phyloP scores from a whole-genome alignment of 768 basidiomycete species.

The Astraeus odoratus region DNA sequence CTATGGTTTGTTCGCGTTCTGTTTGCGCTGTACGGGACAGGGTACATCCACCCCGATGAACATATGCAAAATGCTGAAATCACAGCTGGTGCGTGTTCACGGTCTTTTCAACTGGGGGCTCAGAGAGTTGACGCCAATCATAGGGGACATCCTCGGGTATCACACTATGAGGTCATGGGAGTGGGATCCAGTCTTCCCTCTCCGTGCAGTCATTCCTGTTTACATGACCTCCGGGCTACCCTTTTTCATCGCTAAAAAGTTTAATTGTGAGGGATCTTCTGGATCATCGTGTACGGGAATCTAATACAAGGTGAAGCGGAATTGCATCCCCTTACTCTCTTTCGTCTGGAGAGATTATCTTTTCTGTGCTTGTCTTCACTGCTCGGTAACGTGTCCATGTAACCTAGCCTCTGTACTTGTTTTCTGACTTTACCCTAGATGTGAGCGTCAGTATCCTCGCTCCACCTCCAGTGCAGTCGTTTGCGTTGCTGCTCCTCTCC shows the following conservation, averaged over 20 bases:
- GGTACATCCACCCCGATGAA: conserved; percentile 38
- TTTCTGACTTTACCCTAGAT: conserved; percentile 18
- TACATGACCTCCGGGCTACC: conserved; percentile 30
- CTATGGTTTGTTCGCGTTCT: conserved; percentile 24
- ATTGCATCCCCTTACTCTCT: conserved; percentile 15
- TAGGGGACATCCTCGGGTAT: conserved; percentile 17
- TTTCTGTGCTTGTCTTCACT: conserved; percentile 27
- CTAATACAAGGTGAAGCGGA: conserved; percentile 12
- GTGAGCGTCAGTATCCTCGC: conserved; percentile 18
- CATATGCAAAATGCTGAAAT: conserved; percentile 36
- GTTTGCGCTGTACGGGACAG: conserved; percentile 29
- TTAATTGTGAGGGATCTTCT: conserved; percentile 4
- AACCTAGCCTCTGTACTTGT: background rate
- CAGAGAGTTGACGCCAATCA: conserved; percentile 14
- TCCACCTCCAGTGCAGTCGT: conserved; percentile 11
- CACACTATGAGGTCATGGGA: conserved; percentile 31
- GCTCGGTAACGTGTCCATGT: conserved; percentile 22
- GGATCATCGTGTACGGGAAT: conserved; percentile 11
- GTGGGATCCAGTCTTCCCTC: conserved; percentile 28
- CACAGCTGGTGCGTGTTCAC: conserved; percentile 24
- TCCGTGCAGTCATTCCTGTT: conserved; percentile 29
- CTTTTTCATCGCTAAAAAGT: conserved; percentile 11
- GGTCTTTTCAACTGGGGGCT: background rate
- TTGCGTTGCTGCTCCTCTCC: conserved; percentile 23
- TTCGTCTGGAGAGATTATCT: conserved; percentile 23